These are phyloP conservation scores for Yamadazyma mexicana DNA, from an alignment of 1,139 yeast species.

Conservation along the genomic window DNA sequence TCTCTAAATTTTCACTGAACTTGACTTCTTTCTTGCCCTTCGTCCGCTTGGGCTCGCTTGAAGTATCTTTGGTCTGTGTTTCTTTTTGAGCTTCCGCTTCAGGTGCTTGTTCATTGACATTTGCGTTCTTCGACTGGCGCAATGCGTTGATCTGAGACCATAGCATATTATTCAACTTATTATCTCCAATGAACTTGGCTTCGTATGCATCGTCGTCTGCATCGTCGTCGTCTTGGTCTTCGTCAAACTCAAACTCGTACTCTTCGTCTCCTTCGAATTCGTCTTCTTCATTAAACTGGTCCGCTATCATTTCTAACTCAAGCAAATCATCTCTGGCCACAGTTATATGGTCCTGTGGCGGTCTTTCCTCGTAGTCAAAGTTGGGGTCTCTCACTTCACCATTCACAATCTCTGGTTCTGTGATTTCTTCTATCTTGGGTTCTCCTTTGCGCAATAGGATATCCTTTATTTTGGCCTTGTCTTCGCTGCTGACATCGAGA, in stretches of 20 bases:
- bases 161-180: conserved; percentile 22
- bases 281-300: conserved; percentile 44
- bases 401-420: conserved; percentile 4
- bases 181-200: conserved; percentile 10
- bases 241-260: conserved; percentile 26
- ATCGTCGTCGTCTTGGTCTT: conserved; percentile 25
- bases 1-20: conserved; percentile 51
- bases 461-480: conserved; percentile 46
- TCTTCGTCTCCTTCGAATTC: conserved; percentile 28
- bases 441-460: conserved; percentile 20
- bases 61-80: background rate
- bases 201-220: conserved; percentile 26
- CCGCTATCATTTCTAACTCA: conserved; percentile 50
- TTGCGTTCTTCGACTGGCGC: conserved; percentile 16
- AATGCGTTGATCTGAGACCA: conserved; percentile 31
- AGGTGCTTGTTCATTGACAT: background rate
- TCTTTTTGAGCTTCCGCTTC: background rate
- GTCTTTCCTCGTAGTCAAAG: conserved; percentile 5
- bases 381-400: conserved; percentile 5
- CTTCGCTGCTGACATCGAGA: conserved; percentile 48
- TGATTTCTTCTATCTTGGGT: conserved; percentile 7
- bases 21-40: conserved; percentile 42
- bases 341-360: conserved; percentile 16
- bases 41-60: conserved; percentile 16
- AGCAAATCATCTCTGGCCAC: conserved; percentile 30